Evolutionary conservation across 2,329 filamentous ascomycete genomes (phyloP).

Genomic region (Lecanoromycetidae sp.): DNA sequence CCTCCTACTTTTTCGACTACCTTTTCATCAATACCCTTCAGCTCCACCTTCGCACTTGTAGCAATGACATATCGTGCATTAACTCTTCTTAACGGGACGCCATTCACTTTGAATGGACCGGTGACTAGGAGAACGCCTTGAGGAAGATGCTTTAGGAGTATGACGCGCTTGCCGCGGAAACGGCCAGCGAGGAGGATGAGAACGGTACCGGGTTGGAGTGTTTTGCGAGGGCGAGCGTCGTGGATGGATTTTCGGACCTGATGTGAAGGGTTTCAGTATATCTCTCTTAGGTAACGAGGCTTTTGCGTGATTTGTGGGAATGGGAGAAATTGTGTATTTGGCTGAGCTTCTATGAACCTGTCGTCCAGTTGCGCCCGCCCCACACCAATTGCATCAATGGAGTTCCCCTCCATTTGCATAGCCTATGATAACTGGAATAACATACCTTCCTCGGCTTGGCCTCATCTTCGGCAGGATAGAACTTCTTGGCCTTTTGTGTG

Average conservation of each 20-base stretch:
- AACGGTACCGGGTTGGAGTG: conserved; percentile 86
- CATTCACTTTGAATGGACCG: conserved; percentile 99
- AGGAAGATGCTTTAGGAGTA: conserved; percentile 94
- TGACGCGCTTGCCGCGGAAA: conserved; percentile 99
- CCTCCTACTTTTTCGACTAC: conserved; percentile 72
- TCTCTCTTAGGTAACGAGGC: conserved; percentile 18
- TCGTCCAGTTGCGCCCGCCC: too few species aligned
- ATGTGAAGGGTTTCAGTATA: conserved; percentile 16
- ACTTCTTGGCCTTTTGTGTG: conserved; percentile 93
- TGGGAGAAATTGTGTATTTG: too few species aligned
- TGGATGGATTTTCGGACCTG: conserved; percentile 92
- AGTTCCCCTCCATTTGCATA: neutral
- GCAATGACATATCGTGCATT: conserved; percentile 91
- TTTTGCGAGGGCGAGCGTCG: conserved; percentile 72
- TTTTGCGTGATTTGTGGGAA: conserved; percentile 11
- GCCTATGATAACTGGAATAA: neutral
- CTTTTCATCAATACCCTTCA: conserved; percentile 65
- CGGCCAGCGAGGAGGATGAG: conserved; percentile 98
- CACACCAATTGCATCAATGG: too few species aligned
- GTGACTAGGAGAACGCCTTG: conserved; percentile 98
- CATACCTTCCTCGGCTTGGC: conserved; percentile 86
- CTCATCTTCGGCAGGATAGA: conserved; percentile 95
- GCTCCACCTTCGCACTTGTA: conserved; percentile 72
- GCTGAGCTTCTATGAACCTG: too few species aligned
- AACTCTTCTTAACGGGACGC: conserved; percentile 88